A percentile compares a stretch with the other conserved stretches of the same genome.
Evolutionary conservation across 371 early-diverging fungal species (phyloP).

Genomic region (Neoconidiobolus thromboides): DNA sequence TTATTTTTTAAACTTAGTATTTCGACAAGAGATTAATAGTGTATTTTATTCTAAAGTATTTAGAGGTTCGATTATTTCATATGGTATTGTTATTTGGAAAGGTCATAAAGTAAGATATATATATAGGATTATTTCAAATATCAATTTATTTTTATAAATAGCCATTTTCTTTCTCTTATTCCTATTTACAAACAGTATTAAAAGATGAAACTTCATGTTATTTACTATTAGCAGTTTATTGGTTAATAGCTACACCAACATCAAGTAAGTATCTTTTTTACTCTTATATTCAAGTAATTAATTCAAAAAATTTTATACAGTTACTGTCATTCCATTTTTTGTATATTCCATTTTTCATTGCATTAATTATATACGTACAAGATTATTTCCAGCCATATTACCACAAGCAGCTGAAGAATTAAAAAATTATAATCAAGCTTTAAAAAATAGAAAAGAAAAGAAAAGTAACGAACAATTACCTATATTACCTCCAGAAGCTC

Average conservation of each 20-base stretch:
- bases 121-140: not conserved
- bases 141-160: not conserved
- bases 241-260: not conserved
- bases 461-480: not conserved
- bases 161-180: not conserved
- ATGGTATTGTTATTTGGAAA: not conserved
- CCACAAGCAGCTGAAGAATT: not conserved
- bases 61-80: not conserved
- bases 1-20: not conserved
- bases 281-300: not conserved
- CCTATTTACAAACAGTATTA: not conserved
- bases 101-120: not conserved
- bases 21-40: not conserved
- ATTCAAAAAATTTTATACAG: not conserved
- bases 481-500: not conserved
- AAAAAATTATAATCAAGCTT: not conserved
- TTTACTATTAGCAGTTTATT: not conserved
- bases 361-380: not conserved
- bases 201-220: not conserved
- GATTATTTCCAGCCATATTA: not conserved
- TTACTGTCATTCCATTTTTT: not conserved
- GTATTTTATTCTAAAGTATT: not conserved
- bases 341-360: not conserved
- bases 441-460: not conserved
- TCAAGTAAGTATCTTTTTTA: not conserved